phyloP scores from a whole-genome alignment of 495 filamentous ascomycete species.

The Hypoxylon fragiforme region DNA sequence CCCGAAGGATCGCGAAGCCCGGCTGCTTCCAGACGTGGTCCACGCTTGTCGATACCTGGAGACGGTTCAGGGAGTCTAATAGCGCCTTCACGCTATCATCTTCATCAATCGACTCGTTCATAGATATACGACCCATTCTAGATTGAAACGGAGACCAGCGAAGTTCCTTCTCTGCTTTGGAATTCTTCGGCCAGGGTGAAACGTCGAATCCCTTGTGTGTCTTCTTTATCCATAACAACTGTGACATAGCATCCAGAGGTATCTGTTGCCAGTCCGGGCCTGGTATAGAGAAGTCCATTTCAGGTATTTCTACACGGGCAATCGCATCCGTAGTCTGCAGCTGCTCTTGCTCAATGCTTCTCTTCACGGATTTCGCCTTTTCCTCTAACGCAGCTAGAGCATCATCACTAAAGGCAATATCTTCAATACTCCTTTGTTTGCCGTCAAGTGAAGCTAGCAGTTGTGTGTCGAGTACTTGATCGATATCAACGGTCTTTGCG shows the following conservation, averaged over 20 bases:
- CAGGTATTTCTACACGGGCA: conserved; percentile 58
- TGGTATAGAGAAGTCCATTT: conserved; percentile 63
- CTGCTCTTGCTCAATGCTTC: conserved; percentile 62
- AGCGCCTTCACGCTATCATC: conserved; percentile 32
- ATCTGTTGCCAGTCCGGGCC: conserved; percentile 57
- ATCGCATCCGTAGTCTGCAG: conserved; percentile 61
- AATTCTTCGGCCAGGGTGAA: conserved; percentile 47
- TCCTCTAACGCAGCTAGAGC: conserved; percentile 49
- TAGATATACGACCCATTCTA: conserved; percentile 37
- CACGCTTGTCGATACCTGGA: conserved; percentile 41
- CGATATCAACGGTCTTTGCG: conserved; percentile 22
- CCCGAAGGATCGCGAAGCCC: conserved; percentile 55
- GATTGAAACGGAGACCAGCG: conserved; percentile 51
- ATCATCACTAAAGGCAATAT: conserved; percentile 42
- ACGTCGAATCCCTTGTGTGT: conserved; percentile 28
- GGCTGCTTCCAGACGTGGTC: conserved; percentile 56
- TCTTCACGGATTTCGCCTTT: conserved; percentile 46
- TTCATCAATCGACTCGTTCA: conserved; percentile 39
- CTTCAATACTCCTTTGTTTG: neutral
- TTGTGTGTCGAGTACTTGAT: conserved; percentile 10
- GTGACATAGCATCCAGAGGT: conserved; percentile 19
- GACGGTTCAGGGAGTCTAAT: conserved; percentile 18
- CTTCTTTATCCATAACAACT: conserved; percentile 40
- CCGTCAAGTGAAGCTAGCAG: neutral
- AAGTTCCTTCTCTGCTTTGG: conserved; percentile 48